Conservation (phyloP, 2,329 filamentous ascomycete species). For the Nothophoma quercina region DNA sequence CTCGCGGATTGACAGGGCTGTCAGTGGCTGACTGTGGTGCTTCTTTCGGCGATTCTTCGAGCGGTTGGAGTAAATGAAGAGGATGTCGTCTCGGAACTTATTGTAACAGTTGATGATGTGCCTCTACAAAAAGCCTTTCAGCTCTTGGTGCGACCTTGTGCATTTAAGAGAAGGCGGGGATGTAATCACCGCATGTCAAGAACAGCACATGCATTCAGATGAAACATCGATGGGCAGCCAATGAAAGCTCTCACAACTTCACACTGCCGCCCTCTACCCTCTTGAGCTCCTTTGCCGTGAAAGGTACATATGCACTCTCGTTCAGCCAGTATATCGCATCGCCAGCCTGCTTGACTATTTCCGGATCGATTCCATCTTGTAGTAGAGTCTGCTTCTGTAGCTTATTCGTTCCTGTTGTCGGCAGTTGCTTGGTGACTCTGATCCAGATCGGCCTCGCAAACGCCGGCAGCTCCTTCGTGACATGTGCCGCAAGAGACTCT, state of each 20-base stretch:
- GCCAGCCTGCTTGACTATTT: constrained; percentile 44
- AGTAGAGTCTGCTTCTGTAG: constrained; percentile 54
- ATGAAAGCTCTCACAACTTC: constrained; percentile 34
- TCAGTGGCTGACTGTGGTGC: too few relatives aligned
- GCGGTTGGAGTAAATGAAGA: too few relatives aligned
- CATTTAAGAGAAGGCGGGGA: too few relatives aligned
- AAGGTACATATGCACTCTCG: constrained; percentile 37
- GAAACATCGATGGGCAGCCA: too few relatives aligned
- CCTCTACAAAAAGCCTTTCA: too few relatives aligned
- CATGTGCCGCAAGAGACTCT: constrained; percentile 45
- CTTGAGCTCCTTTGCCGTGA: constrained; percentile 35
- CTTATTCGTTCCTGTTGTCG: constrained; percentile 58
- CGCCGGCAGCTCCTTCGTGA: constrained; percentile 47
- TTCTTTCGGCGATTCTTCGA: too few relatives aligned
- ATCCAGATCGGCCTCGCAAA: constrained; percentile 57
- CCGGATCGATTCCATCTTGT: constrained; percentile 53
- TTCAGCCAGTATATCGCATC: constrained; percentile 54
- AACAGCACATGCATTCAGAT: too few relatives aligned
- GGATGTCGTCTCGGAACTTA: too few relatives aligned
- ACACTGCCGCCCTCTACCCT: constrained; percentile 35
- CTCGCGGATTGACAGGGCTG: background rate
- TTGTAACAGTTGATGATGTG: too few relatives aligned
- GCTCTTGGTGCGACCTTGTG: too few relatives aligned
- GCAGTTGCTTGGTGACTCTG: constrained; percentile 48
- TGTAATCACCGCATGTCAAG: too few relatives aligned